A percentile compares a stretch with the other conserved stretches of the same genome.
These are phyloP conservation scores for Talaromyces nanjingensis DNA, from an alignment of 495 filamentous ascomycete genomes.

Conservation along the genomic window DNA sequence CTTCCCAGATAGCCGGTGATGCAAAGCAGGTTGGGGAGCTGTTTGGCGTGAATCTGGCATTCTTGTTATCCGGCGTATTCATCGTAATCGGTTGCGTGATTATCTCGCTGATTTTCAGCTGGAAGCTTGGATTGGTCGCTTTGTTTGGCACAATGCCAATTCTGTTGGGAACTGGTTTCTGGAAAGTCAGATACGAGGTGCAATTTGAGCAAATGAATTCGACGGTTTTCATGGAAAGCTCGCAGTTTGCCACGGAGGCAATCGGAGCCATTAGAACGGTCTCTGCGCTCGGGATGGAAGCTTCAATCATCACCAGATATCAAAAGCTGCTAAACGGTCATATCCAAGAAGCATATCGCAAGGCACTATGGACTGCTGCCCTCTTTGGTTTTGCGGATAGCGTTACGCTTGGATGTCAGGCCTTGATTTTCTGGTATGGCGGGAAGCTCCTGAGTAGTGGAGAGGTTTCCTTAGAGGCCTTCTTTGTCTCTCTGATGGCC, in stretches of 20 bases:
- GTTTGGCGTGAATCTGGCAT: slow-evolving; percentile 34
- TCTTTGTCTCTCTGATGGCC: background rate
- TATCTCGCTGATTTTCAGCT: slow-evolving; percentile 31
- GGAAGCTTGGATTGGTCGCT: slow-evolving; percentile 50
- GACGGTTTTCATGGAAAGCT: slow-evolving; percentile 41
- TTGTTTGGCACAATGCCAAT: slow-evolving; percentile 45
- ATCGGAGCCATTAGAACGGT: slow-evolving; percentile 50
- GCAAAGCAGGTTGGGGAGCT: slow-evolving; percentile 33
- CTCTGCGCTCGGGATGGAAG: slow-evolving; percentile 46
- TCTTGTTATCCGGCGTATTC: slow-evolving; percentile 25
- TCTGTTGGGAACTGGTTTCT: slow-evolving; percentile 43
- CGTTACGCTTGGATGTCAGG: slow-evolving; percentile 62
- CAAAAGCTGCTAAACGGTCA: slow-evolving; percentile 37
- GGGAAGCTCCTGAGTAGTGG: slow-evolving; percentile 32
- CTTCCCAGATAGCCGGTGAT: slow-evolving; percentile 48
- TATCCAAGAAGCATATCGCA: slow-evolving; percentile 31
- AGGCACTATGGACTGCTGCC: background rate
- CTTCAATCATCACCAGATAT: slow-evolving; percentile 37
- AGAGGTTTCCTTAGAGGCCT: slow-evolving; percentile 14
- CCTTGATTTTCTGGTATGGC: slow-evolving; percentile 75
- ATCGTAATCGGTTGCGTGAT: slow-evolving; percentile 31
- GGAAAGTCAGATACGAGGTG: slow-evolving; percentile 35
- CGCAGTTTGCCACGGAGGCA: slow-evolving; percentile 47
- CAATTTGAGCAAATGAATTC: slow-evolving; percentile 45
- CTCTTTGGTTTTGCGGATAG: slow-evolving; percentile 45